These are phyloP conservation scores for Viridothelium virens DNA, from an alignment of 495 filamentous ascomycete species.

Conservation along the genomic window DNA sequence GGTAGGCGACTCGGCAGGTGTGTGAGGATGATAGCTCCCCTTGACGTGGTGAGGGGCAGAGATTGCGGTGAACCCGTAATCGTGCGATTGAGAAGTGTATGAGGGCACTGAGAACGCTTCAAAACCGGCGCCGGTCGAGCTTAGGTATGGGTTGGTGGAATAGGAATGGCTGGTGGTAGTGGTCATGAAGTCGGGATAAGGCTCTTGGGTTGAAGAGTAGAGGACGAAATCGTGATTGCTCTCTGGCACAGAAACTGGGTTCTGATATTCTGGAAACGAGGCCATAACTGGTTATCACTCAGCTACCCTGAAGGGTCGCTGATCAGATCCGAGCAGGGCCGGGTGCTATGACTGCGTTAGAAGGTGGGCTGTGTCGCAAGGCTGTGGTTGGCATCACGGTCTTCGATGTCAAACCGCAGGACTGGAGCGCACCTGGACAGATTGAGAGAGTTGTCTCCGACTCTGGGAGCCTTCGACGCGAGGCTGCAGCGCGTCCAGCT, in stretches of 20 bases:
- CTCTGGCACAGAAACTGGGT: constrained; percentile 17
- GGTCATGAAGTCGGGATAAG: constrained; percentile 20
- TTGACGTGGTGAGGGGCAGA: constrained; percentile 12
- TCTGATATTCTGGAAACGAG: constrained; percentile 21
- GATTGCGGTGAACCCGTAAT: neutral
- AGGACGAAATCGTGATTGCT: constrained; percentile 23
- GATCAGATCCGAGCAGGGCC: neutral
- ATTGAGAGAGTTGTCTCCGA: neutral
- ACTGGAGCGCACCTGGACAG: neutral
- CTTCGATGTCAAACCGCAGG: neutral
- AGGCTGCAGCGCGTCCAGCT: neutral
- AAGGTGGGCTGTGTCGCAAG: constrained; percentile 8
- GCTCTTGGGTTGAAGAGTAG: constrained; percentile 16
- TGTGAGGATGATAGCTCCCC: constrained; percentile 17
- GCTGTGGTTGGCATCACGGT: constrained; percentile 5
- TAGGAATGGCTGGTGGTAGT: constrained; percentile 15
- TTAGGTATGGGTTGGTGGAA: constrained; percentile 15
- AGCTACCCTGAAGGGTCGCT: neutral
- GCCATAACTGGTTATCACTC: constrained; percentile 16
- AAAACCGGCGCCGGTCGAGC: constrained; percentile 17
- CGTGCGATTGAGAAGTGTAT: constrained; percentile 10
- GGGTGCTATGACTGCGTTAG: neutral
- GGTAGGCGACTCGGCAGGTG: constrained; percentile 28
- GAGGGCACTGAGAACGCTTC: constrained; percentile 16
- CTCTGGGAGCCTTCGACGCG: constrained; percentile 4